Evolutionary conservation across 2,329 filamentous ascomycete genomes (phyloP).

Genomic region (Aspergillus texensis): DNA sequence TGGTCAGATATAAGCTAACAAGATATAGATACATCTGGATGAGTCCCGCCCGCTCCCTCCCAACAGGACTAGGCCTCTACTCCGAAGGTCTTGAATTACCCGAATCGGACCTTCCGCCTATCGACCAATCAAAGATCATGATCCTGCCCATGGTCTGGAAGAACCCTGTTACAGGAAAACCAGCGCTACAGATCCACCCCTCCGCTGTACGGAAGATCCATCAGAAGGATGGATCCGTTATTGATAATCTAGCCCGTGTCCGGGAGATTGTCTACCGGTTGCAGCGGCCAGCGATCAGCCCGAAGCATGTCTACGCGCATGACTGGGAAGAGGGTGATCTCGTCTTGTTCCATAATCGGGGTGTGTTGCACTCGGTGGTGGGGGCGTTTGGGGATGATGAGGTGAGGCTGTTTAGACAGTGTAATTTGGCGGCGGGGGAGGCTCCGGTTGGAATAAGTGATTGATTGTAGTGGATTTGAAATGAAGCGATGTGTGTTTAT

Average conservation of each 20-base stretch:
- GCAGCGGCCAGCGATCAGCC: slow-evolving; percentile 72
- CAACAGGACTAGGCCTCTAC: slow-evolving; percentile 71
- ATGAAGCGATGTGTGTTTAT: background rate
- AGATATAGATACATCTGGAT: slow-evolving; percentile 68
- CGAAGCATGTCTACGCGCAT: slow-evolving; percentile 69
- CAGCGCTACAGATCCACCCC: slow-evolving; percentile 75
- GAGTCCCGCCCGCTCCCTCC: slow-evolving; percentile 65
- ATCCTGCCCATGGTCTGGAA: slow-evolving; percentile 76
- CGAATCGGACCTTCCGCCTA: slow-evolving; percentile 61
- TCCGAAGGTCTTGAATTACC: slow-evolving; percentile 67
- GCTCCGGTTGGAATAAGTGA: slow-evolving; percentile 7
- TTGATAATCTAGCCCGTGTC: slow-evolving; percentile 69
- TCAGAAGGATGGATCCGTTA: slow-evolving; percentile 64
- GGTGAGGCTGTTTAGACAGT: slow-evolving; percentile 75
- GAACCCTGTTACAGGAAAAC: slow-evolving; percentile 69
- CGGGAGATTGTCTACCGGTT: slow-evolving; percentile 71
- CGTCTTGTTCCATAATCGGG: slow-evolving; percentile 78
- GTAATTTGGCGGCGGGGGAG: slow-evolving; percentile 65
- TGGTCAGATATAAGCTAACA: background rate
- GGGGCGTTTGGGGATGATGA: slow-evolving; percentile 74
- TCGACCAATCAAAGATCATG: slow-evolving; percentile 69
- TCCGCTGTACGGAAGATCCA: slow-evolving; percentile 71
- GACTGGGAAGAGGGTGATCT: slow-evolving; percentile 78
- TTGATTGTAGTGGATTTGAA: background rate
- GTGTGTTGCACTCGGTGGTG: slow-evolving; percentile 73